A percentile compares a stretch with the other conserved stretches of the same genome.
Conservation (phyloP, 2,329 filamentous ascomycete species). For the Geosmithia flava region DNA sequence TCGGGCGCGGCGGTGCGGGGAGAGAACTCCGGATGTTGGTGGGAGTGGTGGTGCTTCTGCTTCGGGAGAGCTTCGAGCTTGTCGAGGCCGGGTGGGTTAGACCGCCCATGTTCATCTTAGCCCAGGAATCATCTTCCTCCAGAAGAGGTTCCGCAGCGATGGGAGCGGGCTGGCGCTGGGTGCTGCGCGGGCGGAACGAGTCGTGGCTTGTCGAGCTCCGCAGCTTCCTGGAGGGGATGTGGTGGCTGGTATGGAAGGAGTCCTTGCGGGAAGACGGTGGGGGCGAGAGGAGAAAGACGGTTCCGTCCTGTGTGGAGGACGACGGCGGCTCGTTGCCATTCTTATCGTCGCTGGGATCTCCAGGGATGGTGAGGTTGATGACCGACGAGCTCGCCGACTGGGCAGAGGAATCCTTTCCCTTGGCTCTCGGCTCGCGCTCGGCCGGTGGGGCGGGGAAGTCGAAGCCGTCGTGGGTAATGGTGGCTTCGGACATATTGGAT, state of each 20-base stretch:
- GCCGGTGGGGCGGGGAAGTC: conserved; percentile 20
- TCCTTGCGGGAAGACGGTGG: conserved; percentile 1
- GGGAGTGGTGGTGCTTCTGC: not conserved
- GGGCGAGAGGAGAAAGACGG: conserved; percentile 1
- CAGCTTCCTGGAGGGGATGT: not conserved
- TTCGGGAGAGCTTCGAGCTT: not conserved
- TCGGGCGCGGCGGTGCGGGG: no score
- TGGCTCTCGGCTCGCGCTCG: not conserved
- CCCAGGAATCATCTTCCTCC: conserved; percentile 9
- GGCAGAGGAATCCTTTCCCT: not conserved
- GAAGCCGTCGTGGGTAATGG: conserved; percentile 17
- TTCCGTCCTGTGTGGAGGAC: not conserved
- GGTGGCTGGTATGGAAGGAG: not conserved
- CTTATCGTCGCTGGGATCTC: not conserved
- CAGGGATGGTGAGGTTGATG: not conserved
- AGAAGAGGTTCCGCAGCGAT: conserved; percentile 9
- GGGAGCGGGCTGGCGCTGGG: conserved; percentile 8
- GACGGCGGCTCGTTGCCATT: not conserved
- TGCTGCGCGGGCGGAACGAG: not conserved
- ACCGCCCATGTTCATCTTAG: conserved; percentile 5
- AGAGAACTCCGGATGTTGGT: not conserved
- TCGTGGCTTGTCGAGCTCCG: conserved; percentile 5
- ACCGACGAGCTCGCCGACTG: not conserved
- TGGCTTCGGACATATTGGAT: conserved; percentile 16
- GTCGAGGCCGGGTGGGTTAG: not conserved